Evolutionary conservation across 2,329 filamentous ascomycete genomes (phyloP), one percentile per base, ranked within the genome.

Genomic region (Ophiostoma novo-ulmi): DNA sequence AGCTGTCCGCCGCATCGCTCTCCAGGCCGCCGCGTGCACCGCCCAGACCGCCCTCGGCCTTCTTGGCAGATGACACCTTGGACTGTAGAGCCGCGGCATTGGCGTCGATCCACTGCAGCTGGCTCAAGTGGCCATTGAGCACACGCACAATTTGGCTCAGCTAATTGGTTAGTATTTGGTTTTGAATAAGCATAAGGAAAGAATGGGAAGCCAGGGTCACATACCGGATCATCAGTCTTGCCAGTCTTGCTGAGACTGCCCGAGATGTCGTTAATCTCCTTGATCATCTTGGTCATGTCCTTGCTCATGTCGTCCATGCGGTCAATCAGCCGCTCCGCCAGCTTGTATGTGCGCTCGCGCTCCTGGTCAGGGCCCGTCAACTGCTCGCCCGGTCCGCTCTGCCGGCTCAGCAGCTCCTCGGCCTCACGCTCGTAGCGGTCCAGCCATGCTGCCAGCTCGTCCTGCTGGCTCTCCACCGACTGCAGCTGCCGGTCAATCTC

Each of bases 211-310:
- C 14, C 14, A 41, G 52, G 36, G 31, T 31, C 31, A 85, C 89
- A 81, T 85, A 95, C 92, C 75, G 92, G 92, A 80, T 95, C 92
- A 79, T 95, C 92, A 38, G 92, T 87, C 80, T 96, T 96, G 80
- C 87, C 90, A 71, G 91, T 93, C 85, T 96, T 97, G 85, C 89
- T 94, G 74, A 99, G 82, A 35, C 89, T 93, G 70, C 91, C 87
- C n/a, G 92, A 95, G 73, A 96, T 94, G 75, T 90, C 88, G 78
- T 99, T 99, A 78, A 99, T 97, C 80, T 98, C 95, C 78, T 97
- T 94, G 76, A 99, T 97, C 93, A 99, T 98, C 81, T 93, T 94
- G 67, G 88, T 89, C 73, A 99, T 84, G 78, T 97, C 93, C 78
- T 93, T 92, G 77, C 93, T 93, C 88, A 98, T 96, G 76, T 97